phyloP scores from a whole-genome alignment of 305 asterid species.

The Lippia alba region DNA sequence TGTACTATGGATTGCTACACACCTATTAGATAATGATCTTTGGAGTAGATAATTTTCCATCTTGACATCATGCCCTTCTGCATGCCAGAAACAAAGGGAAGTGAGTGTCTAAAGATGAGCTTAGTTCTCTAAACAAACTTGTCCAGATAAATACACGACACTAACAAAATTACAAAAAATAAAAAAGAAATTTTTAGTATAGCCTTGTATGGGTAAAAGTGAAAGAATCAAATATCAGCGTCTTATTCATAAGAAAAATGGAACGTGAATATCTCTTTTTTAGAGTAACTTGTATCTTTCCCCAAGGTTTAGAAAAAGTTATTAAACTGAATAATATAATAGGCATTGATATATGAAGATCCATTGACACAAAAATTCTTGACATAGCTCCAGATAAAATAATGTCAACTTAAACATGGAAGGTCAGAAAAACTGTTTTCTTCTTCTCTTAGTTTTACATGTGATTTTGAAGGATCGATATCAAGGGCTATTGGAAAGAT shows the following conservation, averaged over 20 bases:
- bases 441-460: too few species aligned
- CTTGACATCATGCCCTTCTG: conserved; percentile 47
- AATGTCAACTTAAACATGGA: background rate
- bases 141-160: background rate
- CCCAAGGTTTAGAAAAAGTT: background rate
- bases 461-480: too few species aligned
- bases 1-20: conserved; percentile 25
- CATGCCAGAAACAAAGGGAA: conserved; percentile 24
- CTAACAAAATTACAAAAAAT: conserved; percentile 1
- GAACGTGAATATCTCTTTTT: background rate
- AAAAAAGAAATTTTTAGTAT: background rate
- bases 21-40: conserved; percentile 50
- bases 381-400: background rate
- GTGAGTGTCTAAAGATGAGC: conserved; percentile 1
- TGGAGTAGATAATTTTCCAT: conserved; percentile 42
- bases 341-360: background rate
- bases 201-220: background rate
- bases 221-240: background rate
- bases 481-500: too few species aligned
- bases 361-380: background rate
- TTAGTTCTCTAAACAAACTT: conserved; percentile 11
- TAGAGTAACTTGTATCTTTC: background rate
- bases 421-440: background rate
- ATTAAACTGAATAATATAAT: background rate
- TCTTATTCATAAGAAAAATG: background rate